These are phyloP conservation scores for Chlorella sp. DNA, from an alignment of 139 green algal species.

Conservation along the genomic window DNA sequence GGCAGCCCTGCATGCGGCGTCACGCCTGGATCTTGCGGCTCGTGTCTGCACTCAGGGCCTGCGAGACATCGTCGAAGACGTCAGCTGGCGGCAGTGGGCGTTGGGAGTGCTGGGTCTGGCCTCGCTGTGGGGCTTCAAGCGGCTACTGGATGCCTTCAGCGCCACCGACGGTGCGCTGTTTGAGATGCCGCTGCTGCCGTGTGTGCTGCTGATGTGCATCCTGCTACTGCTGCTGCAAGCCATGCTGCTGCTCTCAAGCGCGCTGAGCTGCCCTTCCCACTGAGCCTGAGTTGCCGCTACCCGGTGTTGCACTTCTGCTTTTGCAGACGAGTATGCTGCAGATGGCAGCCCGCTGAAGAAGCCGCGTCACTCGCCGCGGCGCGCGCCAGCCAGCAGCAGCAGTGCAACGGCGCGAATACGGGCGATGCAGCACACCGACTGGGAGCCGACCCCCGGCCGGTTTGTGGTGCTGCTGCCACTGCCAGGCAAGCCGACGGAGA, in stretches of 20 bases:
- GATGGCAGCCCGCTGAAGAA: neutral
- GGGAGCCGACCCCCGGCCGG: conserved; percentile 8
- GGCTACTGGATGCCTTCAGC: too few species aligned
- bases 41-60: neutral
- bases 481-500: neutral
- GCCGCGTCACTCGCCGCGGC: neutral
- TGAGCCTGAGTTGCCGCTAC: too few species aligned
- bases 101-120: too few species aligned
- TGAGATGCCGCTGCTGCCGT: too few species aligned
- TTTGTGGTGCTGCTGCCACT: conserved; percentile 12
- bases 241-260: too few species aligned
- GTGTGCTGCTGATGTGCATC: too few species aligned
- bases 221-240: too few species aligned
- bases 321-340: neutral
- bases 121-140: too few species aligned
- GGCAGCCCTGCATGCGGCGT: neutral
- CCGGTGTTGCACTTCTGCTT: neutral
- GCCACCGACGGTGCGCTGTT: too few species aligned
- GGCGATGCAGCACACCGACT: neutral
- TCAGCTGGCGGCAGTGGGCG: neutral
- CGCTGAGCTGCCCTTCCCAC: too few species aligned
- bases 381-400: neutral
- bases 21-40: neutral
- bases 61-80: neutral
- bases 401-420: neutral